These are phyloP conservation scores for Macrophomina tecta DNA, from an alignment of 2,329 filamentous ascomycete species.

Conservation along the genomic window DNA sequence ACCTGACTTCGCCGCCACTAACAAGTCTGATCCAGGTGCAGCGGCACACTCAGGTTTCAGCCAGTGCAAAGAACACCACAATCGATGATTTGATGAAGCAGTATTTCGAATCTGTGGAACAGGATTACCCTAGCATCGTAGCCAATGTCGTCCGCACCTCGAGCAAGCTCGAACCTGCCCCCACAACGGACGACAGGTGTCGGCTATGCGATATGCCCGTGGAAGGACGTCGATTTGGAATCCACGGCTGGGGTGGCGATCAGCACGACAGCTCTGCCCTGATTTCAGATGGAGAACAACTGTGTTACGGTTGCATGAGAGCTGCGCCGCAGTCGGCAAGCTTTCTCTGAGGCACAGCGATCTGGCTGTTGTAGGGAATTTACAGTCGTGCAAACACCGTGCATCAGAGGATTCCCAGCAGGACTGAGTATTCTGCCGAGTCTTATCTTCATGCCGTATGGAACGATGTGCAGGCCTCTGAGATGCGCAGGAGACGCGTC, in stretches of 20 bases:
- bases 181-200: conserved; percentile 54
- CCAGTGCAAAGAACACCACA: conserved; percentile 76
- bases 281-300: not conserved
- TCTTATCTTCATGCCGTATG: not conserved
- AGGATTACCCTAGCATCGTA: conserved; percentile 87
- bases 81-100: conserved; percentile 90
- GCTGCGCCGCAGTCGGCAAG: conserved; percentile 17
- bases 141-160: conserved; percentile 93
- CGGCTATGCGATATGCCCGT: conserved; percentile 73
- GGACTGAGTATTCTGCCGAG: not conserved
- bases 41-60: conserved; percentile 46
- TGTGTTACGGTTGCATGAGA: conserved; percentile 28
- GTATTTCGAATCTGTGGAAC: conserved; percentile 87
- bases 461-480: conserved; percentile 1
- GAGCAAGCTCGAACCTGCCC: conserved; percentile 70
- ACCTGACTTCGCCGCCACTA: conserved; percentile 60
- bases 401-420: not conserved
- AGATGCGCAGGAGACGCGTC: conserved; percentile 12
- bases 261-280: conserved; percentile 19
- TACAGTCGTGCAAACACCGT: not conserved
- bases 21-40: conserved; percentile 49
- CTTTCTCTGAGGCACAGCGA: conserved; percentile 12
- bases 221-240: conserved; percentile 66
- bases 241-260: conserved; percentile 66
- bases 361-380: not conserved